Conservation (phyloP, 768 basidiomycete genomes). For the Porpolomopsis calyptriformis region DNA sequence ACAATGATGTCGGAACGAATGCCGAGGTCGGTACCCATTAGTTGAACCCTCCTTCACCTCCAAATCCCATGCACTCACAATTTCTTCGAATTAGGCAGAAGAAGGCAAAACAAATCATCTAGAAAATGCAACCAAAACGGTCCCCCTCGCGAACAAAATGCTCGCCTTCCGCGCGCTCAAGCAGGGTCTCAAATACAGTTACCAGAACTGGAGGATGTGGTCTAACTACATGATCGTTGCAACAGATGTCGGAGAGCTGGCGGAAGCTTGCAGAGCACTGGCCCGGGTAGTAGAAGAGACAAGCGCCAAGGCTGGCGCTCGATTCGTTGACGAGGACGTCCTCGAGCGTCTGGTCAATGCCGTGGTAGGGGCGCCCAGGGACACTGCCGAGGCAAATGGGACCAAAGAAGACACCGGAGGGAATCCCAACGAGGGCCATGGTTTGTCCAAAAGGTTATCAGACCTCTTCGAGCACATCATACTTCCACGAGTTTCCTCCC, state of each 20-base stretch:
- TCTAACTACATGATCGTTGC: constrained; percentile 91
- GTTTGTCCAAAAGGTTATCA: constrained; percentile 54
- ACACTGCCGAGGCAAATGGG: constrained; percentile 27
- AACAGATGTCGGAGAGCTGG: constrained; percentile 85
- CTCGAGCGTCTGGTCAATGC: constrained; percentile 83
- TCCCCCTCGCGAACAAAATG: constrained; percentile 65
- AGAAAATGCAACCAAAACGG: constrained; percentile 21
- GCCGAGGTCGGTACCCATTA: constrained; percentile 15
- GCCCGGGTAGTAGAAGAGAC: constrained; percentile 72
- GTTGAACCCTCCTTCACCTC: too few relatives aligned
- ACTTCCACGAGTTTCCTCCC: constrained; percentile 69
- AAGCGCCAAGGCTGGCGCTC: constrained; percentile 36
- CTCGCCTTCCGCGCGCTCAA: constrained; percentile 89
- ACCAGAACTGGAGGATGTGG: constrained; percentile 98
- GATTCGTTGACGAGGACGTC: constrained; percentile 74
- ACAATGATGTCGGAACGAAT: constrained; percentile 20
- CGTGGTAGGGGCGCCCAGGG: constrained; percentile 48
- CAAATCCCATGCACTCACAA: too few relatives aligned
- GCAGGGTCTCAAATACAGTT: constrained; percentile 73
- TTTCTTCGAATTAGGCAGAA: too few relatives aligned
- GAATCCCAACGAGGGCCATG: constrained; percentile 56
- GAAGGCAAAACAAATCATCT: too few relatives aligned
- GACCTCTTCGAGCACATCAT: constrained; percentile 70
- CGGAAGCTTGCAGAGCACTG: constrained; percentile 78
- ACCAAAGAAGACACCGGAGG: constrained; percentile 14